Evolutionary conservation across 139 green algal species (phyloP), one percentile per base, ranked within the genome.

Genomic region (Micractinium conductrix): DNA sequence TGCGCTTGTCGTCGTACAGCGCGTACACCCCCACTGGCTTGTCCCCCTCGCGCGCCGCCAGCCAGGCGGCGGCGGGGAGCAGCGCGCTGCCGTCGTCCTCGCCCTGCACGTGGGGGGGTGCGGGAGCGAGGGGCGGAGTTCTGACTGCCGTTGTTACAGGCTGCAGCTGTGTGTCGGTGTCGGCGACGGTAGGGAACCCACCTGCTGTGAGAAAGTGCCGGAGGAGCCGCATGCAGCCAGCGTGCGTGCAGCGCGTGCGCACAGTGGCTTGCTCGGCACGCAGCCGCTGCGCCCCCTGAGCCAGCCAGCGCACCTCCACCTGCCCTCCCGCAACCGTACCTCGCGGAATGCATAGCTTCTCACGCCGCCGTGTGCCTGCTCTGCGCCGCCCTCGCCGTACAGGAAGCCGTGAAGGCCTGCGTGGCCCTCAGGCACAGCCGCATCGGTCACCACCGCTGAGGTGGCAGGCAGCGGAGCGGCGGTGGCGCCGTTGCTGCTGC

Each of bases 1-100:
- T 67, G 2, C 88, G 50, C 10, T 81, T 35, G 9, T 44, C 69
- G 81, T 98, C 94, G 79, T 96, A 96, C 43, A 97, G 38, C 16
- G 93, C 94, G 79, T 96, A 98, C 21, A 99, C 94, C 3, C 96
- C 96, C 48, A 90, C 79, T 26, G 92, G 93, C 92, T 91, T 91
- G 73, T 95, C 89, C 7, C 88, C 91, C 19, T 96, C 92, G 0
- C 95, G 80, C 0, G 48, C 65, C 33, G 79, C 60, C 21, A 98
- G 79, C 48, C 93, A 98, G 5, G 87, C 12, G 0, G 67, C 37
- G n/a, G 96, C 86, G 4, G 78, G 73, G 67, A 99, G 24, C 55
- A 95, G 37, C 9, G 69, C 43, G 28, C 45, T 80, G 26, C 96
- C 96, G 73, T 98, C 96, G 78, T 98, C 93, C 82, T 97, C 93